Base-by-base conservation (phyloP, 2,329 filamentous ascomycete species). In the Pochonia chlamydosporia region DNA sequence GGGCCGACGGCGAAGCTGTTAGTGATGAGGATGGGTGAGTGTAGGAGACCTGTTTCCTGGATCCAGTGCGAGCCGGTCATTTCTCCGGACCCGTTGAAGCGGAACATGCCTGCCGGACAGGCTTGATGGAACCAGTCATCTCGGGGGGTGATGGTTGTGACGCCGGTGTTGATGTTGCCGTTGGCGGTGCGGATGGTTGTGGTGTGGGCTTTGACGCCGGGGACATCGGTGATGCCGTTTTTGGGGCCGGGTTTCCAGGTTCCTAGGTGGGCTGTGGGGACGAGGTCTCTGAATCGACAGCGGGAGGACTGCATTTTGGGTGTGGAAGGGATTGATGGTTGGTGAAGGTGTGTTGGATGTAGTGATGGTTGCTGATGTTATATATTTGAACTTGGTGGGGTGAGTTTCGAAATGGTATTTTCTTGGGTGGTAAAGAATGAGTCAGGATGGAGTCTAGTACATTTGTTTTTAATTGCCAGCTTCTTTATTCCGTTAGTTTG, bases 51-150 rank as follows among this genome's bases (percentile, higher is more conserved):
- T 0, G 78, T 79, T 59, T 85, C 81, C 14, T 79, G 71, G 49
- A 84, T 75, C 74, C 78, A 81, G 55, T 83, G 77, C 9, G 67
- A 68, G 3, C 80, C 79, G 0, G 81, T 84, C 66, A 84, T 68
- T 61, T 84, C 79, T 36, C 82, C 81, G 40, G 74, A 75, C 46
- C 81, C 81, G 54, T 85, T 85, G 67, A 85, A 82, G 50, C 74
- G 72, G 63, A 82, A 83, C 41, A 76, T 56, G 16, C 70, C 70
- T 3, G 73, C 69, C 40, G 75, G 71, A 46, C 68, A 72, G 35
- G 70, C 70, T 9, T 68, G 63, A 39, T 65, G 50, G 56, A 66
- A 65, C 72, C 73, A 77, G 41, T 71, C 59, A 4, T 54, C 37
- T 11, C 72, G 68, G 1, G 74, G 72, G 1, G 77, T 56, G 46